Evolutionary conservation across 495 filamentous ascomycete genomes (phyloP), one percentile per base, ranked within the genome.

Genomic region (Chaetomium tenue): DNA sequence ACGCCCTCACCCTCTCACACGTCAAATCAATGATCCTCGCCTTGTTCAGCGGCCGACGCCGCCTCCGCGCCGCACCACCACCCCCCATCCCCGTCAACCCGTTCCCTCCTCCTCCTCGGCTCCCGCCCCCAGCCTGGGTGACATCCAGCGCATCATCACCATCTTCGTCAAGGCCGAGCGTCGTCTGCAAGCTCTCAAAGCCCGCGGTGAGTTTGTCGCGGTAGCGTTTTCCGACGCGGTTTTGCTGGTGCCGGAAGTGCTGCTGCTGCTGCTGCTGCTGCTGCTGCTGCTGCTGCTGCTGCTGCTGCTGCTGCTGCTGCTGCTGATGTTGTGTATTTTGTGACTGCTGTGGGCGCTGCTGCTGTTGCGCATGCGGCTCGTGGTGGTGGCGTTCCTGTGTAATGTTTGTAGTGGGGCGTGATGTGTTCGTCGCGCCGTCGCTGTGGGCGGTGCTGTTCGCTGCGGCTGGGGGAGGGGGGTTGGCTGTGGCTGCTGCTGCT

Each of bases 141-240:
- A n/a, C 33, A 11, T 37, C 33, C 5, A 37, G 11, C 33, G n/a
- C n/a, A n/a, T 7, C 33, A 12, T 37, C 33, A 1, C 33, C 33
- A 12, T 6, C 33, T 8, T 7, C 33, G 5, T 62, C 61, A 30
- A 60, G 13, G 15, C 33, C 64, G 52, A 74, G 52, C 1, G 63
- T 58, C 9, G 51, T 57, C 20, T 71, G 69, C 58, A 76, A 63
- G 6, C 18, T 61, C 42, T 74, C 70, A 42, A 75, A 76, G 40
- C 74, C 63, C 22, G 64, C 61, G 59, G 66, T 73, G 9, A 74
- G 68, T 48, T 72, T 69, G 60, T 68, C 70, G 20, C 74, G 71
- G 57, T 76, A 76, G 26, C 72, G 65, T 54, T 71, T 72, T 54
- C 75, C 74, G 57, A 74, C 70, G 60, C 53, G 54, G 61, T 78